Evolutionary conservation across 116 monocot genomes (phyloP), one percentile per base, ranked within the genome.

Genomic region (Cymodocea nodosa): DNA sequence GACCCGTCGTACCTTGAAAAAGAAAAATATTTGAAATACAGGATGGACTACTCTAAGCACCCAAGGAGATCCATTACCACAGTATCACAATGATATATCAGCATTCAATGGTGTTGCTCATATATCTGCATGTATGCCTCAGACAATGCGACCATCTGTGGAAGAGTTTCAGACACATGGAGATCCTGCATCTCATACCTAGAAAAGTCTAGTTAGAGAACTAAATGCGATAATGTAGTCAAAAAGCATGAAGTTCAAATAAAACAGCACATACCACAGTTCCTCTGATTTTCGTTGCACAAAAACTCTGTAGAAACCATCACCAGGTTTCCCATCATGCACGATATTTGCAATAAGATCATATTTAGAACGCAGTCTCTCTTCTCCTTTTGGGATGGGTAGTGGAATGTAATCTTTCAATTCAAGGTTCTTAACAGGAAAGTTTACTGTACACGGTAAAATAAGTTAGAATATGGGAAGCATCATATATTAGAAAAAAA

Each of bases 141-240:
- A 14, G 94, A 94, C 34, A 94, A 78, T 57, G 89, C 90, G 77
- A 94, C 94, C 84, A 94, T 94, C 66, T 94, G 94, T 50, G 94
- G 94, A 77, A 94, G 89, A 55, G 94, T 94, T 74, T 94, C 94
- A 0, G 82, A 87, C 15, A 94, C 94, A 72, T 94, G 94, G 23
- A 94, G 86, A 51, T 94, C 94, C 71, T 89, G 94, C 86, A 94
- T 85, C 68, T 94, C 94, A 77, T 85, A 94, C 94, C 94, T 94
- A 44, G 8, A 10, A 44, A 23, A 58, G 35, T 44, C 44, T 44
- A 44, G 44, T 44, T 10, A 44, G 9, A 44, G 44, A 44, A 44
- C 44, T 44, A 44, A 44, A 44, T 44, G 44, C 44, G 1, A 44
- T 44, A 44, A 10, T 44, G 44, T 44, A 44, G 44, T 44, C 12